Evolutionary conservation across 306 rosid species (phyloP).

Genomic region (Medicago arabica): DNA sequence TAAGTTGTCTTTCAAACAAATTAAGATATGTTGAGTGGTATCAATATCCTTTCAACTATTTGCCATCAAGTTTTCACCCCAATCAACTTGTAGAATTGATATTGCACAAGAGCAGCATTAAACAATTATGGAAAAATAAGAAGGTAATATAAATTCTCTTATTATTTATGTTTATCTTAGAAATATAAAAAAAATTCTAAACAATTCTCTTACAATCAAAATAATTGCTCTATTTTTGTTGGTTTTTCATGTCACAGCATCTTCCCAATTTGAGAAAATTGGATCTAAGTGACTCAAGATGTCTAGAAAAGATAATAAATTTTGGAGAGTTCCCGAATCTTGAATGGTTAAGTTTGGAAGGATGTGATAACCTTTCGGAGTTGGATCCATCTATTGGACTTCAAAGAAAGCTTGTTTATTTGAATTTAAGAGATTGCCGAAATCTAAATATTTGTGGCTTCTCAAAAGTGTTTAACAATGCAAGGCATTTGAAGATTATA

Average conservation of each 20-base stretch:
- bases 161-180: neutral
- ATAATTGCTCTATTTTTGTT: too few species aligned
- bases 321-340: neutral
- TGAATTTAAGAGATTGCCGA: rapidly evolving
- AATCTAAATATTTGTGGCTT: too few species aligned
- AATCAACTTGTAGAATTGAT: constrained; percentile 19
- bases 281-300: neutral
- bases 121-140: constrained; percentile 26
- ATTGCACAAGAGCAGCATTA: neutral
- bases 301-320: too few species aligned
- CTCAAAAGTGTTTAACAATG: neutral
- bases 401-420: neutral
- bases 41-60: neutral
- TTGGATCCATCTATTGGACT: neutral
- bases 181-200: neutral
- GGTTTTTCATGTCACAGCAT: neutral
- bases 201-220: neutral
- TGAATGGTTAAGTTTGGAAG: neutral
- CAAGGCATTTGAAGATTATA: too few species aligned
- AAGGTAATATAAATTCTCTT: constrained; percentile 7
- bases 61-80: constrained; percentile 22
- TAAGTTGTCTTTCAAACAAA: neutral
- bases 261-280: neutral
- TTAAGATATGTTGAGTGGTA: neutral
- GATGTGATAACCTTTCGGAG: neutral